Evolutionary conservation across 139 green algal species (phyloP), one percentile per base, ranked within the genome.

Genomic region (Chlorella sp.): DNA sequence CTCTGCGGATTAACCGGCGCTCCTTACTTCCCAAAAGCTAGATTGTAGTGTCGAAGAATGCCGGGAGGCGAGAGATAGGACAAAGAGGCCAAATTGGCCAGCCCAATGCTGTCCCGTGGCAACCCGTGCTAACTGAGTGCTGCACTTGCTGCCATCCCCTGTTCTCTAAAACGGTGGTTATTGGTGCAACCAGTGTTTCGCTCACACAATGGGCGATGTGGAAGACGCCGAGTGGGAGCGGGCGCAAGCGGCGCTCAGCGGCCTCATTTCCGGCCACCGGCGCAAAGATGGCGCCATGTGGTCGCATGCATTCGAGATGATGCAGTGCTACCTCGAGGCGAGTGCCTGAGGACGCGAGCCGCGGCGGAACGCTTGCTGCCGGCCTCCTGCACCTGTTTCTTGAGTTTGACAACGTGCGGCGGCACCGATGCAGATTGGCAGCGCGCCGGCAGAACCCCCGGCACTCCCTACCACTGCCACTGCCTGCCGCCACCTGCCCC

Each of bases 301-400:
- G 94, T 40, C 92, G 9, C 92, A 96, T 80, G 96, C 95, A 0
- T 97, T 95, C 86, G 93, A 97, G 39, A 95, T 95, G 73, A 97
- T 97, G 94, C 86, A 91, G 2, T 79, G 95, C 16, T 97, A 97
- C 89, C 83, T 98, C 26, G 60, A 97, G 91, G 96, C 97, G 82
- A 88, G 91, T 48, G 34, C 53, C 16, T 57, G 34, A 14, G 36
- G 18, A 53, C 32, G 76, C 5, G 76, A 53, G 76, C 76, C 71
- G 48, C 48, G 48, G 48, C 9, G 48, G 9, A 57, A 39, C 39
- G 71, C 71, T 15, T 26, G 71, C 71, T 14, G 71, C 71, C 32
- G 15, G 71, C 71, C 32, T 57, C 48, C 71, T 24, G 71, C 32
- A 40, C 78, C 39, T 61, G 39, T 19, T 9, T 57, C 7, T 9